phyloP scores from a whole-genome alignment of 148 eudicot species.

The Fagopyrum esculentum region DNA sequence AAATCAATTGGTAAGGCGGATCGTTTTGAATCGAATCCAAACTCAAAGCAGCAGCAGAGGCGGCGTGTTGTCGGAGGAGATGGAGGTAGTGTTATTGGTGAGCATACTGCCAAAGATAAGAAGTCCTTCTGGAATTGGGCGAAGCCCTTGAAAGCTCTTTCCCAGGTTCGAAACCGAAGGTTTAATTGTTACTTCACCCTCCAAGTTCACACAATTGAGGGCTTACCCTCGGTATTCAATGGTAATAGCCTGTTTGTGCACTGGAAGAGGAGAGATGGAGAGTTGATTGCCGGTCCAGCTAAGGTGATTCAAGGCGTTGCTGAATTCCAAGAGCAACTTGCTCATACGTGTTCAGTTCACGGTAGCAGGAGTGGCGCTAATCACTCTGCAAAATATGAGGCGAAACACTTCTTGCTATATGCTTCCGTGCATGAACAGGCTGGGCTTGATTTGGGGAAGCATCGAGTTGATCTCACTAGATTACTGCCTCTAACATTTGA shows the following conservation, averaged over 20 bases:
- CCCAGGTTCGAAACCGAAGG: constrained; percentile 55
- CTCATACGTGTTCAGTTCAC: constrained; percentile 53
- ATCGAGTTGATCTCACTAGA: constrained; percentile 68
- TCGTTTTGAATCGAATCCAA: constrained; percentile 27
- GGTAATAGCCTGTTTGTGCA: constrained; percentile 47
- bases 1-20: constrained; percentile 18
- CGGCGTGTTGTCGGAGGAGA: constrained; percentile 17
- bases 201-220: constrained; percentile 70
- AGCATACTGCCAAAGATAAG: constrained; percentile 48
- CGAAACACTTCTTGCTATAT: constrained; percentile 61
- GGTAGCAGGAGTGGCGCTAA: constrained; percentile 63
- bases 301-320: constrained; percentile 59
- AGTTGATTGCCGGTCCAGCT: constrained; percentile 46
- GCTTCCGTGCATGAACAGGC: constrained; percentile 37
- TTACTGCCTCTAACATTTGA: constrained; percentile 73
- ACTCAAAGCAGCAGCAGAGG: constrained; percentile 31
- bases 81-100: constrained; percentile 33
- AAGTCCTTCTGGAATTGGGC: constrained; percentile 87
- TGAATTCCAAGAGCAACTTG: constrained; percentile 57
- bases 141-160: constrained; percentile 65
- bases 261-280: constrained; percentile 83
- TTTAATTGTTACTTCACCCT: constrained; percentile 86
- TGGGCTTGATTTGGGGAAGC: constrained; percentile 69
- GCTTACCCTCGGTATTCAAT: constrained; percentile 51
- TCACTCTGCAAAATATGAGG: constrained; percentile 70